Percentiles rank a stretch among this genome's conserved stretches.
These are phyloP conservation scores for Verbena officinalis DNA, from an alignment of 257 asterid species.

Conservation along the genomic window DNA sequence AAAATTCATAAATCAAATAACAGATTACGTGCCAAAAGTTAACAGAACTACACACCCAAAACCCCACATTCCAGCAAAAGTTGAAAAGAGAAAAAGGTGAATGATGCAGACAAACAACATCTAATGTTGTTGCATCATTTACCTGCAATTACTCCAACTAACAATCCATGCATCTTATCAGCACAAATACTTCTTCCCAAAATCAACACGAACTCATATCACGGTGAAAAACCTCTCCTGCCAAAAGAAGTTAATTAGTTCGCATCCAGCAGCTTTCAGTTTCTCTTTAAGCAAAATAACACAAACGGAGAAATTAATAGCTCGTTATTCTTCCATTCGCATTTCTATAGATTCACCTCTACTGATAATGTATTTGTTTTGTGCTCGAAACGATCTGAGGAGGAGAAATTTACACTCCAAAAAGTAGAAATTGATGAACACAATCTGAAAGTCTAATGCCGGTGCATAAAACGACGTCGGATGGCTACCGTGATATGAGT, in stretches of 20 bases:
- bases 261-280: background rate
- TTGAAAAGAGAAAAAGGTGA: background rate
- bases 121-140: background rate
- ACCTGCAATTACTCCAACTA: constrained; percentile 52
- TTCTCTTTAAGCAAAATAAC: background rate
- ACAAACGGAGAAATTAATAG: too few species aligned
- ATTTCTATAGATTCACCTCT: background rate
- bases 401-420: background rate
- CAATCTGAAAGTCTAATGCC: constrained; percentile 8
- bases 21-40: background rate
- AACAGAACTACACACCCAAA: background rate
- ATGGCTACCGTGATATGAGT: constrained; percentile 18
- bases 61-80: background rate
- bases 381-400: background rate
- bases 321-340: too few species aligned
- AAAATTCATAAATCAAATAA: constrained; percentile 17
- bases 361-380: background rate
- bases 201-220: constrained; percentile 35
- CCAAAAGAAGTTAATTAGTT: constrained; percentile 4
- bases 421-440: background rate
- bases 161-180: constrained; percentile 30
- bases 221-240: constrained; percentile 6
- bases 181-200: constrained; percentile 14
- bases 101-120: background rate
- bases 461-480: constrained; percentile 23